Percentiles rank a stretch among this genome's conserved stretches.
Conservation (phyloP, 2,329 filamentous ascomycete genomes). For the Aspergillus sojae region DNA sequence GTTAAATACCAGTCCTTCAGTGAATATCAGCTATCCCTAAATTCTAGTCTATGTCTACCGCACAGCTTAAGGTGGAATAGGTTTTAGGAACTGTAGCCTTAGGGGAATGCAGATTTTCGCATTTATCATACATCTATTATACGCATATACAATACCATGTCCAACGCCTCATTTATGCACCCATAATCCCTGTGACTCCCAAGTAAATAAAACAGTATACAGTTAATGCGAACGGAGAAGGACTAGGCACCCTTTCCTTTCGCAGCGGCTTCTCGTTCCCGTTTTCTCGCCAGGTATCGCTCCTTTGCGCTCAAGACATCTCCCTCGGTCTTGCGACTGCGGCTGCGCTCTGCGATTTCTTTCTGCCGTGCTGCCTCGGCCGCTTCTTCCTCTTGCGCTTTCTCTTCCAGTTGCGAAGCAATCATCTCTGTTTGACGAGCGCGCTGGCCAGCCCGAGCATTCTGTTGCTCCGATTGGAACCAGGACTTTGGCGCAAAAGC, state of each 20-base stretch:
- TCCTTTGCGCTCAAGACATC: slow-evolving; percentile 65
- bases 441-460: slow-evolving; percentile 48
- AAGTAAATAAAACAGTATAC: neutral
- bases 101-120: neutral
- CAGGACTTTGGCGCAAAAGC: slow-evolving; percentile 20
- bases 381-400: slow-evolving; percentile 57
- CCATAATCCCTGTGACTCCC: neutral
- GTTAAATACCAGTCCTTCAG: no score
- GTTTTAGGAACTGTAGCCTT: neutral
- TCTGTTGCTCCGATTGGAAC: slow-evolving; percentile 33
- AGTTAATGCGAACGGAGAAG: no score
- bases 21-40: no score
- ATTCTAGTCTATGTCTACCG: no score
- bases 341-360: slow-evolving; percentile 57
- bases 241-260: slow-evolving; percentile 24
- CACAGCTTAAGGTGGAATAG: no score
- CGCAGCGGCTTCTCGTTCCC: slow-evolving; percentile 48
- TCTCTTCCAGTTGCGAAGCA: slow-evolving; percentile 60
- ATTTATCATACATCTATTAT: neutral
- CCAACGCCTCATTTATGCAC: neutral
- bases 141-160: neutral
- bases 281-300: slow-evolving; percentile 63
- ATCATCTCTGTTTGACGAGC: slow-evolving; percentile 64
- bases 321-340: slow-evolving; percentile 59
- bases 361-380: slow-evolving; percentile 59